These are phyloP conservation scores for Fomitiporia mediterranea DNA, from an alignment of 1,284 basidiomycete species.

Conservation along the genomic window DNA sequence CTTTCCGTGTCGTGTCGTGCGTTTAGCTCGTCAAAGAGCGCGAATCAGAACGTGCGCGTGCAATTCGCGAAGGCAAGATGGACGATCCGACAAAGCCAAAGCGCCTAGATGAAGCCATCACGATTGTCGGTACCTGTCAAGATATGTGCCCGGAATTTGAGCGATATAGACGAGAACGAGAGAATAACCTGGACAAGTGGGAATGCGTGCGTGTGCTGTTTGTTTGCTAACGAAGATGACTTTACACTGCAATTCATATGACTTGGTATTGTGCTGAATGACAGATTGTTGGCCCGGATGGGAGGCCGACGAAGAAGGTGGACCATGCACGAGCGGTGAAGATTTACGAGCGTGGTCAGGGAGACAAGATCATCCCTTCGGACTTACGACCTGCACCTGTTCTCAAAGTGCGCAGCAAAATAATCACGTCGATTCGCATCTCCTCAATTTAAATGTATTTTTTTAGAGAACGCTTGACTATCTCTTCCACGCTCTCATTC, in stretches of 20 bases:
- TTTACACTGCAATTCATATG: slow-evolving; percentile 36
- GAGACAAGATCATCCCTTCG: slow-evolving; percentile 87
- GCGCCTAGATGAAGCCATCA: slow-evolving; percentile 82
- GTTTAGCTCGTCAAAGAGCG: slow-evolving; percentile 65
- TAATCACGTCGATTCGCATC: not conserved
- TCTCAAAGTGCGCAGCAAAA: slow-evolving; percentile 54
- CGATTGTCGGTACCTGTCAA: slow-evolving; percentile 85
- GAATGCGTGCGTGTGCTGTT: slow-evolving; percentile 63
- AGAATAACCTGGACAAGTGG: slow-evolving; percentile 84
- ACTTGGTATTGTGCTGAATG: slow-evolving; percentile 9
- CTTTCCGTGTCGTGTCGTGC: slow-evolving; percentile 22
- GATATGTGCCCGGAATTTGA: slow-evolving; percentile 97
- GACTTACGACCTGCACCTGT: slow-evolving; percentile 87
- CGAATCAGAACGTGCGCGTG: slow-evolving; percentile 67
- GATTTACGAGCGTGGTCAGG: slow-evolving; percentile 92
- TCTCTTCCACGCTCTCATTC: slow-evolving; percentile 80
- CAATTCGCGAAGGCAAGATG: slow-evolving; percentile 84
- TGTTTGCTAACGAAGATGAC: slow-evolving; percentile 24
- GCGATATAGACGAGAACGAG: slow-evolving; percentile 84
- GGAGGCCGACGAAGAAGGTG: slow-evolving; percentile 56
- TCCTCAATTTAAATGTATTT: slow-evolving; percentile 15
- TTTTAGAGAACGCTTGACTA: slow-evolving; percentile 84
- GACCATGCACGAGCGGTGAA: slow-evolving; percentile 89
- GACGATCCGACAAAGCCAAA: slow-evolving; percentile 78
- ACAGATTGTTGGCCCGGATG: slow-evolving; percentile 52